These are phyloP conservation scores for Acacia crassicarpa DNA, from an alignment of 306 rosid species.

Conservation along the genomic window DNA sequence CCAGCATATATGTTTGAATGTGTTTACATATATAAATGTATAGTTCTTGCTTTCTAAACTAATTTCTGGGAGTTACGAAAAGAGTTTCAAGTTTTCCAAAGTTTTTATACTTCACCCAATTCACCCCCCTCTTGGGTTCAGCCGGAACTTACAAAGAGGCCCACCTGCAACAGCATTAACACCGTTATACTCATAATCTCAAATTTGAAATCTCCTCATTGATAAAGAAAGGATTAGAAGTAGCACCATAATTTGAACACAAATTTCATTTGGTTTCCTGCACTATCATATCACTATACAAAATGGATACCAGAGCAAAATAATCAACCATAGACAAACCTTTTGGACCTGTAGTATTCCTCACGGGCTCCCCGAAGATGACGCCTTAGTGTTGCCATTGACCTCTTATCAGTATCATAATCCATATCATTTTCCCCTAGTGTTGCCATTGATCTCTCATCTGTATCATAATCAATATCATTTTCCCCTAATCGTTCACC, in stretches of 20 bases:
- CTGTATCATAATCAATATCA: slow-evolving; percentile 98
- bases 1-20: too few relatives aligned
- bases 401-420: slow-evolving; percentile 95
- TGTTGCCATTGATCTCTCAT: slow-evolving; percentile 96
- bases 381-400: slow-evolving; percentile 95
- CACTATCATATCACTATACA: neutral
- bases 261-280: neutral
- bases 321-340: slow-evolving; percentile 39
- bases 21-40: too few relatives aligned
- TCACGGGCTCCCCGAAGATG: slow-evolving; percentile 93
- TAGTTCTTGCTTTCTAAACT: too few relatives aligned
- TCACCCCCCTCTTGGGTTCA: too few relatives aligned
- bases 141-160: too few relatives aligned
- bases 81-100: too few relatives aligned
- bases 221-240: neutral
- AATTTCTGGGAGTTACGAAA: too few relatives aligned
- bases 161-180: slow-evolving; percentile 60
- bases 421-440: slow-evolving; percentile 87
- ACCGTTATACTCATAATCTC: slow-evolving; percentile 3
- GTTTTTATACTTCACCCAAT: too few relatives aligned
- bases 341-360: slow-evolving; percentile 89
- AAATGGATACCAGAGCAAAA: neutral
- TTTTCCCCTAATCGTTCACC: slow-evolving; percentile 87
- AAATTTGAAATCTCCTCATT: neutral
- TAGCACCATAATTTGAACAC: slow-evolving; percentile 5